phyloP scores from a whole-genome alignment of 108 stramenopile species.

The Fragilaria crotonensis region DNA sequence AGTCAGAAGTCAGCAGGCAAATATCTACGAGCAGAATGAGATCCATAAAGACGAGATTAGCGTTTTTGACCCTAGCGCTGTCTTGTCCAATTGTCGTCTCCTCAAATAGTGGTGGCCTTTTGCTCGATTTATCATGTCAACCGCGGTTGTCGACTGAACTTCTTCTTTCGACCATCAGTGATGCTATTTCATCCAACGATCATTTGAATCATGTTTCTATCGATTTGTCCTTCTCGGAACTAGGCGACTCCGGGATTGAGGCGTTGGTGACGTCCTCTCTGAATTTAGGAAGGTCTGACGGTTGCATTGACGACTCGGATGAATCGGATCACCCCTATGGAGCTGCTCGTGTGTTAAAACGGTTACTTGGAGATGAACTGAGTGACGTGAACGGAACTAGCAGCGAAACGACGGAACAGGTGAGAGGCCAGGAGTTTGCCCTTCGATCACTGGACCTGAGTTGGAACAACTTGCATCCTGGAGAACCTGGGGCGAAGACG shows the following conservation, averaged over 20 bases:
- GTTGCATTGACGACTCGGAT: slow-evolving; percentile 18
- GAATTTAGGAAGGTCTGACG: no score
- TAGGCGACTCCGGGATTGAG: background rate
- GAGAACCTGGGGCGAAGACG: slow-evolving; percentile 16
- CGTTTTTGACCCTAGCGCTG: no score
- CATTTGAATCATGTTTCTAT: background rate
- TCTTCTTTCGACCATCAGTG: background rate
- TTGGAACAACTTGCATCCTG: slow-evolving; percentile 45
- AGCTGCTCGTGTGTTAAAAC: slow-evolving; percentile 19
- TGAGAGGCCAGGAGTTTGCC: slow-evolving; percentile 1
- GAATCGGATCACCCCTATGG: slow-evolving; percentile 35
- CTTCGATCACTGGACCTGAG: slow-evolving; percentile 50
- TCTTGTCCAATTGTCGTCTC: no score
- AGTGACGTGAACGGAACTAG: slow-evolving; percentile 4
- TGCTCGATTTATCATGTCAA: background rate
- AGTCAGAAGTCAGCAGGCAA: no score
- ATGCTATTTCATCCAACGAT: background rate
- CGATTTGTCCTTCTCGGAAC: background rate
- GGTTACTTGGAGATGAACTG: slow-evolving; percentile 14
- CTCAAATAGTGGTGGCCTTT: no score
- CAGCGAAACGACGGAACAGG: background rate
- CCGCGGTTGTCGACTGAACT: background rate
- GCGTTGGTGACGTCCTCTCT: background rate
- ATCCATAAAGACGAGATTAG: no score
- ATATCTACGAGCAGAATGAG: no score